Evolutionary conservation across 2,329 filamentous ascomycete genomes (phyloP), one percentile per base, ranked within the genome.

Genomic region (Hymenoscyphus fraxineus): DNA sequence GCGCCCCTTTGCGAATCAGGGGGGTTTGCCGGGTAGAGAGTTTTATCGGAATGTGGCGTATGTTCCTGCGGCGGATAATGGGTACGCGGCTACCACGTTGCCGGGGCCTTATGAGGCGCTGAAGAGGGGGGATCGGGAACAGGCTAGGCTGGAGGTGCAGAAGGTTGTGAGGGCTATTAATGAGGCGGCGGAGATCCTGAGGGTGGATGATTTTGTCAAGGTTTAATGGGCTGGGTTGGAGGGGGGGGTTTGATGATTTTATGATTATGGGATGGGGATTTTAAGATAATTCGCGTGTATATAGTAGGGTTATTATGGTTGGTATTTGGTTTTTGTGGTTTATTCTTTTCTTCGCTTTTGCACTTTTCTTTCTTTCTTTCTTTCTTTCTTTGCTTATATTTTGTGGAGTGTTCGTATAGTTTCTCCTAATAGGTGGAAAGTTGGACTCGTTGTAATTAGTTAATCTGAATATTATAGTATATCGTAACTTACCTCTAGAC

Each of bases 31-130:
- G 1, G 41, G 47, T 4, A 22, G 59, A 27, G 44, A 55, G 40
- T 61, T 61, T 61, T 61, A 61, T 38, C 54, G 38, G 47, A 51
- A 61, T 39, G 59, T 61, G 38, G 59, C 19, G n/a, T 54, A 61
- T 54, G 59, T 41, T 2, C 59, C 59, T 10, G 59, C 27, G 0
- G 41, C 40, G 5, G 44, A 61, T 6, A 55, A 51, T 19, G 59
- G 59, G n/a, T 60, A 61, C 39, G 19, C 44, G 15, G 41, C 59
- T 3, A 35, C 32, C 2, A 61, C 59, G 12, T 35, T 54, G 7
- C 59, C 59, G 2, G 59, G 59, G 15, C 19, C 47, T 6, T 54
- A 27, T 19, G 59, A 61, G 32, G 59, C 59, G 40, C 32, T 61
- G 13, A 19, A 27, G 15, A 22, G 19, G 3, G 59, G 59, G 6